Percentiles rank a stretch among this genome's conserved stretches.
Conservation (phyloP, 192 early-diverging fungal species). For the Coemansia brasiliensis region DNA sequence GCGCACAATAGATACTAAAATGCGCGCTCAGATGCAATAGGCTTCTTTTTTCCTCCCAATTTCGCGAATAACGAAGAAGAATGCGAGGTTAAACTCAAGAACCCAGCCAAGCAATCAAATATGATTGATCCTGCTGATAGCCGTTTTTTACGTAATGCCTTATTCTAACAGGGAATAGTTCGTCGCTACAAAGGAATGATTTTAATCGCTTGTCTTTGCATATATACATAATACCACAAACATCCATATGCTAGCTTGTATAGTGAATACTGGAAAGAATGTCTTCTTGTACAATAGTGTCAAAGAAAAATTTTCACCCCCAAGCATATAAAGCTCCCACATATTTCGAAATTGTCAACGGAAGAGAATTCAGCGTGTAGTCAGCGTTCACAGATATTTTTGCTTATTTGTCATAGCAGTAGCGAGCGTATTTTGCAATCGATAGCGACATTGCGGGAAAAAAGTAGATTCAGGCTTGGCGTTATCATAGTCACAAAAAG, state of each 20-base stretch:
- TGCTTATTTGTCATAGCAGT: no score
- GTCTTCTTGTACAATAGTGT: slow-evolving; percentile 7
- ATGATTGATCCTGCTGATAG: slow-evolving; percentile 6
- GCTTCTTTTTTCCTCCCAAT: neutral
- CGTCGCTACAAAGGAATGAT: slow-evolving; percentile 37
- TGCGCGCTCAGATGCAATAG: neutral
- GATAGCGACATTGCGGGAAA: no score
- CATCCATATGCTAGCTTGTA: neutral
- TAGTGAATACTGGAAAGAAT: neutral
- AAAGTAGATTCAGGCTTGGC: no score
- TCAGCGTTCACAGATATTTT: no score
- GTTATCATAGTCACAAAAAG: no score
- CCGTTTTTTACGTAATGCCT: slow-evolving; percentile 6
- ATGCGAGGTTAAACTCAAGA: neutral
- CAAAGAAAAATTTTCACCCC: no score
- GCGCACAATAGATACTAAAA: neutral
- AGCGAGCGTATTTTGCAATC: no score
- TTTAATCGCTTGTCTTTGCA: neutral
- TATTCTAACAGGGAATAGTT: slow-evolving; percentile 19
- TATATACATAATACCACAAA: neutral
- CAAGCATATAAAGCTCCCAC: no score
- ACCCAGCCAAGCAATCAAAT: slow-evolving; percentile 1
- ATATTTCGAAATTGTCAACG: no score
- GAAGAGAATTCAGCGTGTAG: no score
- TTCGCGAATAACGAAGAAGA: neutral